Percentiles rank a stretch among this genome's conserved stretches.
These are phyloP conservation scores for Colletotrichum ledebouriae DNA, from an alignment of 2,329 filamentous ascomycete genomes.

Conservation along the genomic window DNA sequence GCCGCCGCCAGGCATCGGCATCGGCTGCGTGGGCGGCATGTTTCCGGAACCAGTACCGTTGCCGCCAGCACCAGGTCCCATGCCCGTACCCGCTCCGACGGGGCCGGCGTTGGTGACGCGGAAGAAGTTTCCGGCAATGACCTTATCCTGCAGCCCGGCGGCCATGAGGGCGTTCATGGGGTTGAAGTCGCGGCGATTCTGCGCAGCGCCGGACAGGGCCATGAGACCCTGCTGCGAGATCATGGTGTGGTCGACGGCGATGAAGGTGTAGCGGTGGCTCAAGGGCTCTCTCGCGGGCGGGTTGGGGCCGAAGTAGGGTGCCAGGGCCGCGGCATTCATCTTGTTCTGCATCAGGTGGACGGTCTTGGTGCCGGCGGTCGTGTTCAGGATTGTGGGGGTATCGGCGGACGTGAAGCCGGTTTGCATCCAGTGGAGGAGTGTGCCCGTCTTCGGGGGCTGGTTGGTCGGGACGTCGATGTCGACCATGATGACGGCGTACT, in stretches of 20 bases:
- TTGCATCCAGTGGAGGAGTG: constrained; percentile 63
- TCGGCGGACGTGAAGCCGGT: constrained; percentile 52
- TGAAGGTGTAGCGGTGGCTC: constrained; percentile 55
- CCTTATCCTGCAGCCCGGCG: constrained; percentile 49
- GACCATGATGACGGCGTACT: constrained; percentile 57
- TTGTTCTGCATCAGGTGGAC: constrained; percentile 52
- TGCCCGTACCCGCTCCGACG: constrained; percentile 36
- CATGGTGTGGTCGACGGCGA: constrained; percentile 55
- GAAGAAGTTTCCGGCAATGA: constrained; percentile 56
- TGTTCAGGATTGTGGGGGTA: constrained; percentile 46
- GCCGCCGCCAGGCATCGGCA: background rate
- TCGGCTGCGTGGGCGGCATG: background rate
- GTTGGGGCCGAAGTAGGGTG: constrained; percentile 54
- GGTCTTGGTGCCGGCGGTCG: constrained; percentile 45
- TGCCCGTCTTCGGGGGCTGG: constrained; percentile 53
- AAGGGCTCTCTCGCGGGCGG: constrained; percentile 55
- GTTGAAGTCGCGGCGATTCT: constrained; percentile 51
- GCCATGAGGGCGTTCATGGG: constrained; percentile 48
- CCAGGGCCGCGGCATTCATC: constrained; percentile 38
- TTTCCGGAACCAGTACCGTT: constrained; percentile 24
- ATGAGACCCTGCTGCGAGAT: constrained; percentile 46
- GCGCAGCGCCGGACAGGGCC: constrained; percentile 49
- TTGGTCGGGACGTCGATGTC: constrained; percentile 61
- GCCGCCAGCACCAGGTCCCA: constrained; percentile 18
- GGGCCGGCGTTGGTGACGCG: constrained; percentile 54